Evolutionary conservation across 768 basidiomycete species (phyloP).

Genomic region (Xerocomellus chrysenteron): DNA sequence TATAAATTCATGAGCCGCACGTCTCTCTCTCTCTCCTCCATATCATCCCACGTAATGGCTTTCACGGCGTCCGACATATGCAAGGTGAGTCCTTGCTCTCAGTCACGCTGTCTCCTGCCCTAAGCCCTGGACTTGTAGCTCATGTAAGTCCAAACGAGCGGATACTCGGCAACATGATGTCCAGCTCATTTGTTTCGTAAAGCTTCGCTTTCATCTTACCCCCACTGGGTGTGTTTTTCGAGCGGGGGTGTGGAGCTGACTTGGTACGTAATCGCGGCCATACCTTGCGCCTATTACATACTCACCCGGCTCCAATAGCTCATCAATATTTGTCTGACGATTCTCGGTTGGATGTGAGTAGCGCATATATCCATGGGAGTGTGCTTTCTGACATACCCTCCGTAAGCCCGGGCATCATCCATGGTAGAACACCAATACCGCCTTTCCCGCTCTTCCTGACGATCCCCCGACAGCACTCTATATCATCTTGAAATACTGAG

Average conservation of each 20-base stretch:
- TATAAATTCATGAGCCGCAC: conserved; percentile 14
- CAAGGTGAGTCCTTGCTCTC: conserved; percentile 50
- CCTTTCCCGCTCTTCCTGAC: conserved; percentile 9
- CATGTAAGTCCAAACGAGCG: conserved; percentile 34
- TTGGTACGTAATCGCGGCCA: conserved; percentile 47
- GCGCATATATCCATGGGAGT: not conserved
- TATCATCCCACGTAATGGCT: conserved; percentile 47
- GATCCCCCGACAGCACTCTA: conserved; percentile 56
- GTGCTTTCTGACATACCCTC: conserved; percentile 10
- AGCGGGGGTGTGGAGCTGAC: conserved; percentile 80
- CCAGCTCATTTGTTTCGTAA: conserved; percentile 14
- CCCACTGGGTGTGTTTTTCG: conserved; percentile 85
- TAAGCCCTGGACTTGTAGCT: conserved; percentile 35
- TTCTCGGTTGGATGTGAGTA: conserved; percentile 75
- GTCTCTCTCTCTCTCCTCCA: not conserved
- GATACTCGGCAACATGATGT: not conserved
- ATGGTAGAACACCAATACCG: conserved; percentile 38
- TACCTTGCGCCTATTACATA: not conserved
- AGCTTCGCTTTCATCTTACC: conserved; percentile 73
- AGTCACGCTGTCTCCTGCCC: not conserved
- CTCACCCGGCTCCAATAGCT: conserved; percentile 20
- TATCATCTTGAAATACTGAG: conserved; percentile 74
- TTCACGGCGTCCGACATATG: conserved; percentile 73
- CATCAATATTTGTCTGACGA: conserved; percentile 81
- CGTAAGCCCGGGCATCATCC: conserved; percentile 72